Conservation (phyloP, 2,329 filamentous ascomycete genomes). For the Hymenoscyphus occultus region DNA sequence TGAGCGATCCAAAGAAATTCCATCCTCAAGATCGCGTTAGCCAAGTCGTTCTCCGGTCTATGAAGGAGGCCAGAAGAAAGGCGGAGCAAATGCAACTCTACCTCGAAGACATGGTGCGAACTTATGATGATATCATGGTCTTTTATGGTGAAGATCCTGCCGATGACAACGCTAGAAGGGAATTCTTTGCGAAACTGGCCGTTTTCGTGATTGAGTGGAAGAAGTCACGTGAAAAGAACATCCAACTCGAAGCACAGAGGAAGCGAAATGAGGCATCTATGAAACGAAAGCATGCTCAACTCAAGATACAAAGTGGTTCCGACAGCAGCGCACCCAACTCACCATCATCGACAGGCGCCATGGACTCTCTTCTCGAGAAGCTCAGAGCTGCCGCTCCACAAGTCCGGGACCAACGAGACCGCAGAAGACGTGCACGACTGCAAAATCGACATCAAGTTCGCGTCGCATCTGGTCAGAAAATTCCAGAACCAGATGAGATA, state of each 20-base stretch:
- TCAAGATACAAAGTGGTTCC: conserved; percentile 49
- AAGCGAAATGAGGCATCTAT: conserved; percentile 87
- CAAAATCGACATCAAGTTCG: conserved; percentile 90
- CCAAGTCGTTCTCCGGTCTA: conserved; percentile 83
- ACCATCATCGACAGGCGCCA: conserved; percentile 78
- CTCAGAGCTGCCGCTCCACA: conserved; percentile 89
- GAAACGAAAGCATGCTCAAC: conserved; percentile 78
- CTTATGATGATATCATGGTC: conserved; percentile 91
- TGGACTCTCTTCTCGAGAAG: conserved; percentile 95
- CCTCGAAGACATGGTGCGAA: conserved; percentile 85
- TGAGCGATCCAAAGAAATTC: conserved; percentile 96
- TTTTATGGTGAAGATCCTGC: conserved; percentile 93
- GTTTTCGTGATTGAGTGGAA: conserved; percentile 92
- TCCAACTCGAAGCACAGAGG: conserved; percentile 74
- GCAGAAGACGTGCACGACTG: conserved; percentile 78
- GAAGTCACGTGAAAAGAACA: conserved; percentile 92
- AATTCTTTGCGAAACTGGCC: conserved; percentile 94
- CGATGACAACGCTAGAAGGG: conserved; percentile 88
- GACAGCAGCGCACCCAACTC: conserved; percentile 53
- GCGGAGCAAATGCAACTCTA: conserved; percentile 94
- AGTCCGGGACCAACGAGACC: conserved; percentile 82
- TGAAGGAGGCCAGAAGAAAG: conserved; percentile 96
- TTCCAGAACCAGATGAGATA: conserved; percentile 69
- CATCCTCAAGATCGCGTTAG: conserved; percentile 94
- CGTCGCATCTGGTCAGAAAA: conserved; percentile 82